Evolutionary conservation across 106 monocot genomes (phyloP).

Genomic region (Vanilla planifolia): DNA sequence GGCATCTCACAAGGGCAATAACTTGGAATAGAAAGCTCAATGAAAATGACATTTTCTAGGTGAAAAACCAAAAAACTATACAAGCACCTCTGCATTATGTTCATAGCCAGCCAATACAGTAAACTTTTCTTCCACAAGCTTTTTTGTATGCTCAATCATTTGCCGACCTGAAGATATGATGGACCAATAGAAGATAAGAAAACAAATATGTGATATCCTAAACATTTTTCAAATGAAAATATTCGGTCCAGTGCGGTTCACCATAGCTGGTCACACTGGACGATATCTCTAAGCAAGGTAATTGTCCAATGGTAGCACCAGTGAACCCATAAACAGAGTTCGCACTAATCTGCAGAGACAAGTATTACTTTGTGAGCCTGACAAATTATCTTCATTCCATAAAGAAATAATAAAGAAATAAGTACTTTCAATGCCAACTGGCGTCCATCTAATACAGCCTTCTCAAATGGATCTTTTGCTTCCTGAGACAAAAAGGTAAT

Average conservation of each 20-base stretch:
- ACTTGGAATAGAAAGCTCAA: not conserved
- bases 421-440: slow-evolving; percentile 93
- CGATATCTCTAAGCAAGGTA: slow-evolving; percentile 97
- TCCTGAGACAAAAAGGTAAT: slow-evolving; percentile 46
- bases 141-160: slow-evolving; percentile 99
- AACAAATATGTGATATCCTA: not conserved
- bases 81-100: slow-evolving; percentile 86
- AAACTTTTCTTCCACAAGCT: slow-evolving; percentile 93
- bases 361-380: not conserved
- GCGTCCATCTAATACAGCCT: slow-evolving; percentile 95
- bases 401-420: not conserved
- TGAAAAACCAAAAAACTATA: not conserved
- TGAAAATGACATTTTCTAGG: not conserved
- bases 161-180: slow-evolving; percentile 63
- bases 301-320: slow-evolving; percentile 95
- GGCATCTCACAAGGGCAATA: not conserved
- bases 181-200: slow-evolving; percentile 3
- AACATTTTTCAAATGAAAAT: not conserved
- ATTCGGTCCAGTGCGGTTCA: too few species aligned
- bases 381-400: not conserved
- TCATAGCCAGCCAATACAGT: slow-evolving; percentile 78
- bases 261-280: slow-evolving; percentile 99
- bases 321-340: slow-evolving; percentile 99
- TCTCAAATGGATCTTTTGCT: slow-evolving; percentile 98
- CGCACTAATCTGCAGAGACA: slow-evolving; percentile 77